Base-by-base conservation (phyloP, 208 protist genomes). In the Trichomonas gallinae region DNA sequence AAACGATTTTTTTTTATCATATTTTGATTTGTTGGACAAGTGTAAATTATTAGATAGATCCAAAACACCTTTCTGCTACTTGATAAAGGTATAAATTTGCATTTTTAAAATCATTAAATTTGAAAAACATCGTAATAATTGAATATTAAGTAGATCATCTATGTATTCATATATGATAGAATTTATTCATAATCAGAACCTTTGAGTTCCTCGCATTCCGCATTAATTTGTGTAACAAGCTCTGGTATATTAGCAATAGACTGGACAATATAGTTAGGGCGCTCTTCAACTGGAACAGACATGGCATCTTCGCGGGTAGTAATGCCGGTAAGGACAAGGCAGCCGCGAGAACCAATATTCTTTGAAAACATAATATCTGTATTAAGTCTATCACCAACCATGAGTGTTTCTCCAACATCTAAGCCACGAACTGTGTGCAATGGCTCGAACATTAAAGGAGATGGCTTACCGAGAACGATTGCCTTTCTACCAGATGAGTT, bases 321-420 rank as follows among this genome's bases (percentile, higher is more conserved):
- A 38, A 93, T 40, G n/a, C 87, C 87, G 13, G 87, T 93, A 38
- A 93, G 87, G 26, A 93, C 87, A 51, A 93, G 23, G n/a, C 40
- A 34, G 11, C n/a, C 17, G 26, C 87, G 40, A 48, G 87, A 23
- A 2, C 87, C 87, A 58, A 93, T 93, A 31, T 93, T 93, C 44
- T 93, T 93, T 34, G 87, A 42, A 36, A 93, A 93, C n/a, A 44
- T 23, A 58, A 93, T 93, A 93, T 93, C 87, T 11, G 87, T 93
- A 3, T 93, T 93, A n/a, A 93, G 36, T 93, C 34, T 42, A 44
- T 93, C 87, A 58, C 87, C 87, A 93, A 93, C 87, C 87, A 93
- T 93, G 6, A 93, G 17, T 3, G 87, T 40, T 93, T 93, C 87
- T 38, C 13, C 17, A 34, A 26, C 87, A 58, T 93, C 87, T 15